phyloP scores from a whole-genome alignment of 108 stramenopile genomes.

The Pelagomonas calceolata region DNA sequence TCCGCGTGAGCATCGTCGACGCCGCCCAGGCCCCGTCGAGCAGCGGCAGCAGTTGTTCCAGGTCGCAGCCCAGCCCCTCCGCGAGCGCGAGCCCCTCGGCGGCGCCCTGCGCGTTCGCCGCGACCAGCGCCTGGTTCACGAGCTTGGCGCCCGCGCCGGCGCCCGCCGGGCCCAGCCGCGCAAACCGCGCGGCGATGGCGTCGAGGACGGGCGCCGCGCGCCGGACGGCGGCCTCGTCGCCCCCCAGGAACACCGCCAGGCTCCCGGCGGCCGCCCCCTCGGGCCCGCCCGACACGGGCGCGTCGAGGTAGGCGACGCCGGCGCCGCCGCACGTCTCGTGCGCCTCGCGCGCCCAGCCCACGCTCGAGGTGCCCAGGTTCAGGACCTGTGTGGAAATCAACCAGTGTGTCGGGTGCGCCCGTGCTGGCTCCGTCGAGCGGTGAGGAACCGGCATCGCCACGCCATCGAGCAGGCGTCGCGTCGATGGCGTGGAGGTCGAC shows the following conservation, averaged over 20 bases:
- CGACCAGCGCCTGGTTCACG: constrained; percentile 3
- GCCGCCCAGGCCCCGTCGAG: background rate
- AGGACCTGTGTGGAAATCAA: too few species aligned
- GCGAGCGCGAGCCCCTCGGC: constrained; percentile 5
- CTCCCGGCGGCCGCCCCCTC: background rate
- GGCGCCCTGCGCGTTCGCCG: constrained; percentile 1
- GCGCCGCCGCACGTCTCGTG: background rate
- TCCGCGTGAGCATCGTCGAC: background rate
- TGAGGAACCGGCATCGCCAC: too few species aligned
- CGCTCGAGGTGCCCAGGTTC: background rate
- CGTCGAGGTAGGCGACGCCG: background rate
- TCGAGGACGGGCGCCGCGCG: background rate
- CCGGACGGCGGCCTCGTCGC: background rate
- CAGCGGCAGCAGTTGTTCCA: background rate
- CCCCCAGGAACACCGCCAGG: background rate
- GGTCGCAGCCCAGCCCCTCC: background rate
- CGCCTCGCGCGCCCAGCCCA: background rate
- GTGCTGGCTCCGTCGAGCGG: too few species aligned
- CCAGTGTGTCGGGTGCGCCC: too few species aligned
- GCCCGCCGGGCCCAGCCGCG: background rate
- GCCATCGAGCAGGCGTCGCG: too few species aligned
- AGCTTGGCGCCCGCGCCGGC: constrained; percentile 4
- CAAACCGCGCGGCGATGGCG: background rate
- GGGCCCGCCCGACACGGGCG: constrained; percentile 9
- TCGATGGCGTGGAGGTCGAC: too few species aligned